Evolutionary conservation across 148 eudicot genomes (phyloP).

Genomic region (Pharnaceum exiguum): DNA sequence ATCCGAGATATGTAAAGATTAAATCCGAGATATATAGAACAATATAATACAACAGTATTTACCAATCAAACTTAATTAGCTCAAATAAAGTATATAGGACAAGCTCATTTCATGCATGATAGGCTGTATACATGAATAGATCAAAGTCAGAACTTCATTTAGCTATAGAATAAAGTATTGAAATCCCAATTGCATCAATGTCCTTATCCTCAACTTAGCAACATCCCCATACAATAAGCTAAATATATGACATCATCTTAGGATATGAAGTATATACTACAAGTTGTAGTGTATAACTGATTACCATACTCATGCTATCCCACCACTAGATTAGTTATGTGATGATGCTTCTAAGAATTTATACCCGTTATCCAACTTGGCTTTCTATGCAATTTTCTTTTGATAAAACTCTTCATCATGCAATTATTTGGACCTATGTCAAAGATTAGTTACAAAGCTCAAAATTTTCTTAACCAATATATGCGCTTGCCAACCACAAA

Average conservation of each 20-base stretch:
- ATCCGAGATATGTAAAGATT: too few species aligned
- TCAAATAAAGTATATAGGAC: too few species aligned
- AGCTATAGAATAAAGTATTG: neutral
- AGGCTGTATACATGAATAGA: too few species aligned
- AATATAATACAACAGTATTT: too few species aligned
- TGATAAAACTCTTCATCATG: neutral
- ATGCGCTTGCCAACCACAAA: constrained; percentile 1
- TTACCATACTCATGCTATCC: constrained; percentile 17
- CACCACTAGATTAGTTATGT: constrained; percentile 12
- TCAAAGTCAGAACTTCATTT: neutral
- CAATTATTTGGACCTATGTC: constrained; percentile 7
- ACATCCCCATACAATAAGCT: constrained; percentile 7
- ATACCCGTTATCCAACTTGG: constrained; percentile 16
- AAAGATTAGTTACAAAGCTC: constrained; percentile 2
- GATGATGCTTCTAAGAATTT: constrained; percentile 1
- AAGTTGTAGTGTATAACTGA: too few species aligned
- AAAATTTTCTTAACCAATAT: constrained; percentile 1
- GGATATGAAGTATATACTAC: constrained; percentile 13
- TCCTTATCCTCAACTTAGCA: constrained; percentile 29
- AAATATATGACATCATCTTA: constrained; percentile 15
- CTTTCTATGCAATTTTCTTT: too few species aligned
- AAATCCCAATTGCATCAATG: constrained; percentile 18
- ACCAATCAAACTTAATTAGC: too few species aligned
- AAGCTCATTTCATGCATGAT: too few species aligned
- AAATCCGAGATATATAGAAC: too few species aligned